These are phyloP conservation scores for Sedum album DNA, from an alignment of 164 flowering plant genomes.

Conservation along the genomic window DNA sequence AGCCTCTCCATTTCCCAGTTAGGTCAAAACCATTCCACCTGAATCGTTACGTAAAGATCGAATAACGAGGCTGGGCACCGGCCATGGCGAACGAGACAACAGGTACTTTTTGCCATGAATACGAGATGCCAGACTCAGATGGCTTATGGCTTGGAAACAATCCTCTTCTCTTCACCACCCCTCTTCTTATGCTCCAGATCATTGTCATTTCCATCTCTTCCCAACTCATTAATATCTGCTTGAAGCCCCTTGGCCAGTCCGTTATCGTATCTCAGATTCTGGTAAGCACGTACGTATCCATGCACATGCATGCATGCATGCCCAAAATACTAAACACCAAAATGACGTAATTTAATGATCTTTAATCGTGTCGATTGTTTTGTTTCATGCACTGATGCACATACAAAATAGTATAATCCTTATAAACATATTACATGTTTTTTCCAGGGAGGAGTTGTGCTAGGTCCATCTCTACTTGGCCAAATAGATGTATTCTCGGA, in stretches of 20 bases:
- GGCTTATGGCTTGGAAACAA: constrained; percentile 7
- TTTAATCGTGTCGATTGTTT: too few relatives aligned
- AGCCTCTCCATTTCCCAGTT: neutral
- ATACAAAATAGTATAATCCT: too few relatives aligned
- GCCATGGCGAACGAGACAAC: constrained; percentile 4
- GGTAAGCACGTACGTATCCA: constrained; percentile 18
- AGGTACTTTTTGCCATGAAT: constrained; percentile 10
- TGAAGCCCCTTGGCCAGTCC: constrained; percentile 31
- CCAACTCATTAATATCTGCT: constrained; percentile 9
- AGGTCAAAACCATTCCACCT: neutral
- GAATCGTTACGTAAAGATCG: neutral
- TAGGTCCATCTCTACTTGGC: constrained; percentile 32
- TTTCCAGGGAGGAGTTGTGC: constrained; percentile 25
- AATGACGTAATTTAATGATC: too few relatives aligned
- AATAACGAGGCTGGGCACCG: neutral
- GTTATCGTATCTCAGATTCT: constrained; percentile 26
- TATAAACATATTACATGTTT: too few relatives aligned
- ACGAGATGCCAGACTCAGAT: neutral
- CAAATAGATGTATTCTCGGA: neutral
- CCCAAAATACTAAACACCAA: too few relatives aligned
- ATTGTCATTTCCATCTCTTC: constrained; percentile 17
- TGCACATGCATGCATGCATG: neutral
- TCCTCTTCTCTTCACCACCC: constrained; percentile 14
- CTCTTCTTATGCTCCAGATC: constrained; percentile 30
- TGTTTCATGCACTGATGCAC: too few relatives aligned